Base-by-base conservation (phyloP, 805 yeast genomes). In the Wickerhamiella brachini region DNA sequence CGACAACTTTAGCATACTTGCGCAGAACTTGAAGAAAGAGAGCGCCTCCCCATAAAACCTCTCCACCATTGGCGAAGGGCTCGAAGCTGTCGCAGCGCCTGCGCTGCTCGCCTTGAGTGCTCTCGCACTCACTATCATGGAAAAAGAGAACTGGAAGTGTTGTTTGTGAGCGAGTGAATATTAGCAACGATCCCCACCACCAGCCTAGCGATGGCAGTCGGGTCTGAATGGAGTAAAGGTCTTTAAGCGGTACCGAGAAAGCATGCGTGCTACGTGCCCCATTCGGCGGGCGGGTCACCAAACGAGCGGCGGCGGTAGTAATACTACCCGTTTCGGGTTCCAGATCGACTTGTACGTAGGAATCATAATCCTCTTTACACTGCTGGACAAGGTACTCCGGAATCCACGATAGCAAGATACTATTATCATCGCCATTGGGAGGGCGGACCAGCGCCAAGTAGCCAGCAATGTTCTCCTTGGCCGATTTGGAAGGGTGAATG, bases 101-200 rank as follows among this genome's bases (percentile, higher is more conserved):
- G 48, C 76, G 74, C 55, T 80, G 83, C 55, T 77, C 81, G 54
- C 74, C 67, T 48, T 75, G 68, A 0, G 95, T 86, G 42, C 90
- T 83, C 6, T 85, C 81, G 34, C 83, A 78, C 58, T 85, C 89
- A 51, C 85, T 83, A 62, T 93, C 98, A 66, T 93, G 98, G 70
- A 93, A 89, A 65, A 89, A 93, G 42, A 93, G 61, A 4, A 88
- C 82, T 0, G 97, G 97, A 17, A 87, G 67, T 44, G 80, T 78
- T 8, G 78, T 78, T 43, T 69, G 78, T 31, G 67, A 63, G 56
- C 77, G 76, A 1, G 90, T 77, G 65, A 86, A 82, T 26, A 93
- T 65, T 1, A 87, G 70, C 15, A 90, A 69, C 0, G 95, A 85
- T 0, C 99, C 99, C 67, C 77, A 79, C 96, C 97, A 90, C 79